Base-by-base conservation (phyloP, 495 filamentous ascomycete genomes). In the Podospora appendiculata region DNA sequence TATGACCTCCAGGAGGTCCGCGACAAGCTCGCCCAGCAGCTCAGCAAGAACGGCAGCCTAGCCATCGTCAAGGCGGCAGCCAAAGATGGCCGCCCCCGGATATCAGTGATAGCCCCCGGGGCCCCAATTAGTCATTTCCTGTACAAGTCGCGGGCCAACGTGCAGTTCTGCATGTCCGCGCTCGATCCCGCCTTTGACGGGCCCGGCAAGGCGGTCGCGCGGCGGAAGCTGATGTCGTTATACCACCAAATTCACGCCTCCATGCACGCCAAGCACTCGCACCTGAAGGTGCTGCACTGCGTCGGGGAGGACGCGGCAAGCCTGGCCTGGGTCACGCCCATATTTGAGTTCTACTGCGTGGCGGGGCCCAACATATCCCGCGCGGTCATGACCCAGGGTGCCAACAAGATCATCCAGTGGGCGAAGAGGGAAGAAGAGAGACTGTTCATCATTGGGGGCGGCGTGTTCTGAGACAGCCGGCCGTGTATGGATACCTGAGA, bases 271-370 rank as follows among this genome's bases (percentile, higher is more conserved):
- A 90, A 89, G 58, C 84, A 90, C 53, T 81, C 73, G 1, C 86
- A 90, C 60, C 75, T 95, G 48, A 95, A 93, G 61, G 85, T 96
- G 1, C 79, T 93, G 43, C 87, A 96, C 63, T 84, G 80, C 50
- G 80, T 89, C 6, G 79, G 79, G 32, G 81, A 79, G 10, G 88
- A 87, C 35, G 78, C 83, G 18, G 86, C 86, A 19, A 85, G 86
- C 2, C 79, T 98, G 35, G 93, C 87, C 6, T 97, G 93, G 93
- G 78, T 86, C 39, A 95, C 90, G 16, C 89, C 90, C 3, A 62
- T 84, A 0, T 96, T 96, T 55, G 94, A 98, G 65, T 75, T 98
- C 46, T 98, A 96, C 72, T 92, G 88, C 63, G 84, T 97, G 8
- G 89, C 90, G n/a, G 86, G 86, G 12, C 82, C 84, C 4, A 83